These are phyloP conservation scores for Ilyonectria sp. DNA, from an alignment of 2,329 filamentous ascomycete genomes.

Conservation along the genomic window DNA sequence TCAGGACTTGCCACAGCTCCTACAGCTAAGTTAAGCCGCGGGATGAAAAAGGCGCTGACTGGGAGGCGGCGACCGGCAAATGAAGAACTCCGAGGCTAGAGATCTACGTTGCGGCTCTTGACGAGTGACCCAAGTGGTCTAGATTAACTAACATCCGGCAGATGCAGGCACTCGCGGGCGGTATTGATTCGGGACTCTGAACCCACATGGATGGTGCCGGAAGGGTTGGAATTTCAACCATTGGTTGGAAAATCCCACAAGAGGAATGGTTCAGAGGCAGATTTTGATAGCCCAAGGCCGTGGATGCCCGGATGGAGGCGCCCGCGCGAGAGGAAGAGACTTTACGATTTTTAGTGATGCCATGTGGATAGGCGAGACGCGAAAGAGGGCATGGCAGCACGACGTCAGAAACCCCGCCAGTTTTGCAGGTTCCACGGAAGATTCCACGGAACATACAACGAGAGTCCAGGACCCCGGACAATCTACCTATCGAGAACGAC, in stretches of 20 bases:
- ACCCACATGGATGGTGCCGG: slow-evolving; percentile 8
- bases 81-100: slow-evolving; percentile 22
- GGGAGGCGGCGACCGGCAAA: slow-evolving; percentile 16
- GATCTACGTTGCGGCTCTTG: slow-evolving; percentile 22
- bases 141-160: slow-evolving; percentile 7
- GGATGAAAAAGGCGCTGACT: slow-evolving; percentile 2
- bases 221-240: slow-evolving; percentile 8
- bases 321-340: not conserved
- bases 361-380: not conserved
- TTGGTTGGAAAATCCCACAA: not conserved
- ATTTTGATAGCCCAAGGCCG: not conserved
- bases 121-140: not conserved
- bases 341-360: too few species aligned
- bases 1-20: slow-evolving; percentile 1
- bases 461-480: not conserved
- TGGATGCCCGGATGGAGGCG: not conserved
- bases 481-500: slow-evolving; percentile 2
- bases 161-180: slow-evolving; percentile 4
- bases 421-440: slow-evolving; percentile 8
- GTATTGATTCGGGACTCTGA: not conserved
- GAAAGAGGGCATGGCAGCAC: slow-evolving; percentile 6
- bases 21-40: slow-evolving; percentile 4
- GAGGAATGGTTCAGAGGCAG: not conserved
- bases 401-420: slow-evolving; percentile 15
- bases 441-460: not conserved